Evolutionary conservation across 1,139 yeast genomes (phyloP).

Genomic region (Yamadazyma kanchanaburiensis): DNA sequence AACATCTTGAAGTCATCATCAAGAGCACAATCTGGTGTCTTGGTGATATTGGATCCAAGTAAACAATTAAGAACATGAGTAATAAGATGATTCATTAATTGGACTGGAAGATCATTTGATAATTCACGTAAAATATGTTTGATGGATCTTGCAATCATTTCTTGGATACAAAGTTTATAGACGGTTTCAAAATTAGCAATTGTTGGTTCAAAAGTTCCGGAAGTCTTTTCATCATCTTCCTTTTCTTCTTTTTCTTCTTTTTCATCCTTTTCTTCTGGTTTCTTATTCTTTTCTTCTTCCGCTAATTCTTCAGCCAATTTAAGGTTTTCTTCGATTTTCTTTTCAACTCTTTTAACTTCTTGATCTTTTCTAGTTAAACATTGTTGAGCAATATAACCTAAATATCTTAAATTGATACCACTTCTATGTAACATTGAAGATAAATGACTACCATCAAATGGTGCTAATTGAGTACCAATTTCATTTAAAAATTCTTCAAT

Average conservation of each 20-base stretch:
- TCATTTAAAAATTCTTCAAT: conserved; percentile 64
- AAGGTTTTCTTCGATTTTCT: conserved; percentile 20
- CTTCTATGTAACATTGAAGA: conserved; percentile 64
- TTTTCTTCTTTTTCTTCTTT: conserved; percentile 18
- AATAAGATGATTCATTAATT: conserved; percentile 56
- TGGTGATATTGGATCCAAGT: conserved; percentile 49
- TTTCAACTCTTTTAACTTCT: conserved; percentile 18
- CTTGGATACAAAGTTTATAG: conserved; percentile 51
- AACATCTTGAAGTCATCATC: conserved; percentile 42
- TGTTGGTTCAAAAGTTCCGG: conserved; percentile 42
- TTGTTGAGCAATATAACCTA: conserved; percentile 58
- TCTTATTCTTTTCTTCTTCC: conserved; percentile 22
- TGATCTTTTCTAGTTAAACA: conserved; percentile 23
- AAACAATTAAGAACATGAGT: conserved; percentile 74
- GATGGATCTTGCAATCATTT: conserved; percentile 73
- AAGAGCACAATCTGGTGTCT: conserved; percentile 39
- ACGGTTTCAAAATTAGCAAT: conserved; percentile 46
- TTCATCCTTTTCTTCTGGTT: conserved; percentile 22
- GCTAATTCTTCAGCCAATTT: conserved; percentile 21
- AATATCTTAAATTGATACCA: conserved; percentile 88
- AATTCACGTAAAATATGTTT: conserved; percentile 68
- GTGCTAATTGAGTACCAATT: conserved; percentile 54
- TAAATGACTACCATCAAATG: conserved; percentile 80
- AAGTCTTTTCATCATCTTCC: conserved; percentile 27
- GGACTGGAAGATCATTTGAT: conserved; percentile 47